Percentiles rank a stretch among this genome's conserved stretches.
Evolutionary conservation across 2,329 filamentous ascomycete genomes (phyloP).

Genomic region (Hyphodiscus sp.): DNA sequence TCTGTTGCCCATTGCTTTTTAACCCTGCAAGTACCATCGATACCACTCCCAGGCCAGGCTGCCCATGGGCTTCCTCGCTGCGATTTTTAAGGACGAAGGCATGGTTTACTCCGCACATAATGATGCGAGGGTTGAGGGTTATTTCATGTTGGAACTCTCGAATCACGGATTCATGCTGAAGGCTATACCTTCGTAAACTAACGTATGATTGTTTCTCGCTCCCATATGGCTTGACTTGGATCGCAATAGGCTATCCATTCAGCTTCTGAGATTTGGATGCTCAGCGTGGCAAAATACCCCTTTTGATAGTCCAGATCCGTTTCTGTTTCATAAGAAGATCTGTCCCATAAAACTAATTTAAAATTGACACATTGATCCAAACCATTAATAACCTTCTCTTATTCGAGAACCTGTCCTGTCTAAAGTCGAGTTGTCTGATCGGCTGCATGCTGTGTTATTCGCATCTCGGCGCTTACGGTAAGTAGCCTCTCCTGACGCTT

Average conservation of each 20-base stretch:
- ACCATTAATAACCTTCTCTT: not conserved
- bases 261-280: not conserved
- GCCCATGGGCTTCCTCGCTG: no score
- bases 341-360: not conserved
- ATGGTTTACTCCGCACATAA: no score
- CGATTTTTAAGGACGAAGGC: no score
- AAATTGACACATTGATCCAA: not conserved
- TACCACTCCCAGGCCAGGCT: no score
- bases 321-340: not conserved
- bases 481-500: not conserved
- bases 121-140: no score
- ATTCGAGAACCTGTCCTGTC: not conserved
- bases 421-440: not conserved
- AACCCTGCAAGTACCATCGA: no score
- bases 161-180: conserved; percentile 31
- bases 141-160: no score
- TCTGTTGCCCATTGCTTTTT: not conserved
- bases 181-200: not conserved
- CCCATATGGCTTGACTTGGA: not conserved
- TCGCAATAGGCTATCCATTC: not conserved
- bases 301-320: not conserved
- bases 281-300: not conserved
- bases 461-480: not conserved
- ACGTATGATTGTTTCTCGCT: not conserved
- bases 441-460: not conserved